Conservation (phyloP, 2,329 filamentous ascomycete genomes). For the Venturia nashicola region DNA sequence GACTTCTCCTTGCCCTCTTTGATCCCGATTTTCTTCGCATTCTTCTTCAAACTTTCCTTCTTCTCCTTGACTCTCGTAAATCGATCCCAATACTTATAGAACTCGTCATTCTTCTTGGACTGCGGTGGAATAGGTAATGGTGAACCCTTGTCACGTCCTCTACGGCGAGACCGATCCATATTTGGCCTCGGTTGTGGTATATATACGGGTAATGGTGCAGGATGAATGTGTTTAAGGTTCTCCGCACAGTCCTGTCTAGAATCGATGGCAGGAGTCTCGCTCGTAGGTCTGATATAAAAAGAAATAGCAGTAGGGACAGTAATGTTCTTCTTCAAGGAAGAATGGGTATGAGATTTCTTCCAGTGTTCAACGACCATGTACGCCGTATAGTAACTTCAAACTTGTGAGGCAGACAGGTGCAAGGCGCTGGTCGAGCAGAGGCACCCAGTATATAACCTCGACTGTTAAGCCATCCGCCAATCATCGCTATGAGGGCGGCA, state of each 20-base stretch:
- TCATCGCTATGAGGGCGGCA: not conserved
- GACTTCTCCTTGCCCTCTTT: not conserved
- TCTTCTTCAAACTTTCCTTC: not conserved
- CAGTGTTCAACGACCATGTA: not conserved
- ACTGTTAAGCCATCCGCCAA: not conserved
- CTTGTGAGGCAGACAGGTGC: not conserved
- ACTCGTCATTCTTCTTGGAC: constrained; percentile 6
- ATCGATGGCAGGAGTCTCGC: not conserved
- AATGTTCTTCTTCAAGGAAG: not conserved
- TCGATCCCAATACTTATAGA: constrained; percentile 11
- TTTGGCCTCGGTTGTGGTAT: not conserved
- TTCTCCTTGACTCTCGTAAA: constrained; percentile 9
- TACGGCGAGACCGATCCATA: constrained; percentile 3
- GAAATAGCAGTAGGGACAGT: not conserved
- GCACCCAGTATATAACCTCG: not conserved
- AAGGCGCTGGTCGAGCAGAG: not conserved
- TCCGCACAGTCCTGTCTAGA: not conserved
- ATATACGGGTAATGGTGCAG: not conserved
- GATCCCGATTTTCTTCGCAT: not conserved
- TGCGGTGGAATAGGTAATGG: not conserved
- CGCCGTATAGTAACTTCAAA: not conserved
- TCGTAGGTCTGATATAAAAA: not conserved
- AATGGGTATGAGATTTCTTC: not conserved
- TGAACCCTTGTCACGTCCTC: not conserved
- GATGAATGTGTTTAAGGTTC: not conserved